phyloP scores from a whole-genome alignment of 1,284 basidiomycete genomes.

The Sporisorium scitamineum region DNA sequence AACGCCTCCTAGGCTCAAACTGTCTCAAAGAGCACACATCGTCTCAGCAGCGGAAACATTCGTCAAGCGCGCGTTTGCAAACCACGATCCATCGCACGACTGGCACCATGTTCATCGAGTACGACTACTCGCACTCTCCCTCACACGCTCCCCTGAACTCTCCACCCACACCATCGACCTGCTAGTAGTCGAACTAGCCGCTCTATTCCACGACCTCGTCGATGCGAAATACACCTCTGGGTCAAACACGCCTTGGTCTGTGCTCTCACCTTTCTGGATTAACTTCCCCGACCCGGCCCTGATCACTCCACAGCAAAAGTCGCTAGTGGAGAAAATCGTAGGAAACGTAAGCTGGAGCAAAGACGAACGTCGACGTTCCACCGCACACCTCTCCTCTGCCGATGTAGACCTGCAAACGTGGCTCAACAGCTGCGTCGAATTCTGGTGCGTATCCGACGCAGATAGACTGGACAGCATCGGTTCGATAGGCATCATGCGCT shows the following conservation, averaged over 20 bases:
- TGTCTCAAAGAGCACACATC: conserved; percentile 11
- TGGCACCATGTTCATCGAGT: conserved; percentile 88
- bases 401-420: conserved; percentile 71
- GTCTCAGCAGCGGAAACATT: conserved; percentile 22
- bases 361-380: conserved; percentile 73
- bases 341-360: conserved; percentile 88
- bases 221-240: conserved; percentile 81
- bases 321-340: conserved; percentile 74
- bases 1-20: too few relatives aligned
- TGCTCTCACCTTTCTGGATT: conserved; percentile 25
- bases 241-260: conserved; percentile 4
- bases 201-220: conserved; percentile 87
- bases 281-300: neutral
- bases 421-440: conserved; percentile 81
- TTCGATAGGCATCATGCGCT: conserved; percentile 86
- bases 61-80: conserved; percentile 74
- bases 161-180: conserved; percentile 72
- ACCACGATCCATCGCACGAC: conserved; percentile 91
- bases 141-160: conserved; percentile 73
- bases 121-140: conserved; percentile 78
- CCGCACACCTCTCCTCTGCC: neutral
- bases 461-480: conserved; percentile 93
- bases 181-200: conserved; percentile 79
- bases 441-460: conserved; percentile 92
- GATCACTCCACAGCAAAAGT: conserved; percentile 4